These are phyloP conservation scores for Cryptococcus sp. DNA, from an alignment of 1,284 basidiomycete genomes.

Conservation along the genomic window DNA sequence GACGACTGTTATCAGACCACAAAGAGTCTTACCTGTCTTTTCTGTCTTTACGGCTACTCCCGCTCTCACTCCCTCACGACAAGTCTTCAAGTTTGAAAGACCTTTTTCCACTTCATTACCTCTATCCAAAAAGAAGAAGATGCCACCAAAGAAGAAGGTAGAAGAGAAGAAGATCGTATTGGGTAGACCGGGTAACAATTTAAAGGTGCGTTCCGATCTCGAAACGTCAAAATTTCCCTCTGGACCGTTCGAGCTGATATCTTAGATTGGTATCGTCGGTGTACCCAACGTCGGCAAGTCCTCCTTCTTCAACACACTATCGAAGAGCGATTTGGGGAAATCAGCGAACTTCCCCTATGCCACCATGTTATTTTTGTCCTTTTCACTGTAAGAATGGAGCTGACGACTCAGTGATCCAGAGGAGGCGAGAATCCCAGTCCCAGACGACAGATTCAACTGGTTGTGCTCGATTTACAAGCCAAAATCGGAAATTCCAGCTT, in stretches of 20 bases:
- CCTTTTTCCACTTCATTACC: slow-evolving; percentile 1
- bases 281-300: slow-evolving; percentile 92
- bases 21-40: too few species aligned
- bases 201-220: slow-evolving; percentile 35
- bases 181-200: slow-evolving; percentile 84
- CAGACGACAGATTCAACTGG: slow-evolving; percentile 93
- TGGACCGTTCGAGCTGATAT: neutral
- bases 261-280: slow-evolving; percentile 92
- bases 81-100: neutral
- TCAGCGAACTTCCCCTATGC: slow-evolving; percentile 99
- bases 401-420: slow-evolving; percentile 52
- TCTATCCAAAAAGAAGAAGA: slow-evolving; percentile 58
- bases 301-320: slow-evolving; percentile 91
- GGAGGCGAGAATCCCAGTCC: slow-evolving; percentile 93
- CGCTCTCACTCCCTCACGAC: neutral
- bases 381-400: neutral
- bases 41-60: neutral
- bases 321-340: slow-evolving; percentile 87
- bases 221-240: neutral
- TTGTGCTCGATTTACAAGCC: slow-evolving; percentile 90
- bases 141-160: slow-evolving; percentile 70
- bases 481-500: slow-evolving; percentile 79
- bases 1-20: neutral
- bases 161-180: slow-evolving; percentile 79
- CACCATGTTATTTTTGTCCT: slow-evolving; percentile 58